Evolutionary conservation across 192 early-diverging fungal genomes (phyloP).

Genomic region (Coemansia sp.): DNA sequence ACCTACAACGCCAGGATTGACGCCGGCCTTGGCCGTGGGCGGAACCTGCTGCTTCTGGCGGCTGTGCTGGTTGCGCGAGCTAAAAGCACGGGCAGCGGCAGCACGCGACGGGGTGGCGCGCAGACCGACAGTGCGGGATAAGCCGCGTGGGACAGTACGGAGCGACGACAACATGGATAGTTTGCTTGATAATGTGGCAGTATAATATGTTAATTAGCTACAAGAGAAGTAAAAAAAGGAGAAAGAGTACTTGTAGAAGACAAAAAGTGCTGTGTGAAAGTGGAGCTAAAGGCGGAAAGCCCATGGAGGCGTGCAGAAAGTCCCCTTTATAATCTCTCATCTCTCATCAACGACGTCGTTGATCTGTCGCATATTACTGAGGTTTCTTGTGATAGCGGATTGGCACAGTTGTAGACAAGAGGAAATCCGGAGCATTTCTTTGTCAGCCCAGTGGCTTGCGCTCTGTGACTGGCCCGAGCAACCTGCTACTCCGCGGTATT

Average conservation of each 20-base stretch:
- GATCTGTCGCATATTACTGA: too few relatives aligned
- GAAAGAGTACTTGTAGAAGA: background rate
- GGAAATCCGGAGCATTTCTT: too few relatives aligned
- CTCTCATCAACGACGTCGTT: background rate
- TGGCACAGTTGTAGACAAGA: too few relatives aligned
- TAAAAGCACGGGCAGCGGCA: constrained; percentile 19
- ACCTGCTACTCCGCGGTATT: too few relatives aligned
- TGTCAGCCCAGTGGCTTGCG: too few relatives aligned
- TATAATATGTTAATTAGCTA: constrained; percentile 1
- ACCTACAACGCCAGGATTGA: constrained; percentile 29
- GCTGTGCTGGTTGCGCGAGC: constrained; percentile 16
- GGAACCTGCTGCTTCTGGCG: constrained; percentile 26
- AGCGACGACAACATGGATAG: constrained; percentile 31
- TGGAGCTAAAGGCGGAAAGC: background rate
- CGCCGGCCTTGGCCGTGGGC: constrained; percentile 30
- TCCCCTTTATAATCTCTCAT: constrained; percentile 23
- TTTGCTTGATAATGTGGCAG: constrained; percentile 3
- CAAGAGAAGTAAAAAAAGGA: constrained; percentile 1
- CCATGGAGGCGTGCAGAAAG: too few relatives aligned
- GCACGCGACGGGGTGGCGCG: background rate
- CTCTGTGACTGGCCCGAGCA: too few relatives aligned
- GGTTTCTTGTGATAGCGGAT: too few relatives aligned
- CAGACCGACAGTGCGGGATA: constrained; percentile 12
- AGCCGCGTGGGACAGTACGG: constrained; percentile 22
- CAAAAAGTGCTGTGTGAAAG: too few relatives aligned